These are phyloP conservation scores for Linnemannia zychae DNA, from an alignment of 192 early-diverging fungal genomes.

Conservation along the genomic window DNA sequence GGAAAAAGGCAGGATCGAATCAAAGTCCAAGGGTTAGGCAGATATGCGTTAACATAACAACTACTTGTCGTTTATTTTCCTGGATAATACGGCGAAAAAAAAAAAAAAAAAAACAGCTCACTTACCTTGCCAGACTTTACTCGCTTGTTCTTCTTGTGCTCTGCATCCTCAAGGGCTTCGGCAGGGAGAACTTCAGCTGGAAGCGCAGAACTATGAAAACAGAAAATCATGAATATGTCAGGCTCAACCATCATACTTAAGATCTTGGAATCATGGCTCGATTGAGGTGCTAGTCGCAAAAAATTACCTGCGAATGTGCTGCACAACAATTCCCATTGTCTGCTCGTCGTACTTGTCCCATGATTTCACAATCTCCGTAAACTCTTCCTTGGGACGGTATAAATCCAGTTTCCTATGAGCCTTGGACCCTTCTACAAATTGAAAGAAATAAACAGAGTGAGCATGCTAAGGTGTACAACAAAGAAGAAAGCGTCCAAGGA, in stretches of 20 bases:
- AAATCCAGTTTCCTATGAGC: constrained; percentile 82
- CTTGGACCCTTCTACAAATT: constrained; percentile 51
- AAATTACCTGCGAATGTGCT: constrained; percentile 68
- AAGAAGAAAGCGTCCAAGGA: not conserved
- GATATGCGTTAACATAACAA: not conserved
- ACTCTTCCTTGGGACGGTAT: constrained; percentile 85
- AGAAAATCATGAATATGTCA: not conserved
- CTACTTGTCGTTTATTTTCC: not conserved
- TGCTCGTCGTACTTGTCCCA: constrained; percentile 84
- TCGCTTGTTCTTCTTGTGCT: constrained; percentile 53
- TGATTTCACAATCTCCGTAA: constrained; percentile 82
- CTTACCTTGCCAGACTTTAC: constrained; percentile 59
- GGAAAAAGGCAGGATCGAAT: not conserved
- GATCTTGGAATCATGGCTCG: not conserved
- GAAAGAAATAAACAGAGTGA: not conserved
- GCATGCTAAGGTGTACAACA: not conserved
- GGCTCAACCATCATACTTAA: too few relatives aligned
- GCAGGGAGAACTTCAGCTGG: constrained; percentile 57
- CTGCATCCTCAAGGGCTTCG: constrained; percentile 58
- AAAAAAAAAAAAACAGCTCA: not conserved
- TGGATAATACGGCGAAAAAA: not conserved
- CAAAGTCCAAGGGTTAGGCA: constrained; percentile 3
- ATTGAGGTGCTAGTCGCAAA: not conserved
- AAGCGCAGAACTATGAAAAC: constrained; percentile 36
- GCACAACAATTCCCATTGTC: constrained; percentile 77